These are phyloP conservation scores for Acanthamoeba lenticulata DNA, from an alignment of 208 protist species.

Conservation along the genomic window DNA sequence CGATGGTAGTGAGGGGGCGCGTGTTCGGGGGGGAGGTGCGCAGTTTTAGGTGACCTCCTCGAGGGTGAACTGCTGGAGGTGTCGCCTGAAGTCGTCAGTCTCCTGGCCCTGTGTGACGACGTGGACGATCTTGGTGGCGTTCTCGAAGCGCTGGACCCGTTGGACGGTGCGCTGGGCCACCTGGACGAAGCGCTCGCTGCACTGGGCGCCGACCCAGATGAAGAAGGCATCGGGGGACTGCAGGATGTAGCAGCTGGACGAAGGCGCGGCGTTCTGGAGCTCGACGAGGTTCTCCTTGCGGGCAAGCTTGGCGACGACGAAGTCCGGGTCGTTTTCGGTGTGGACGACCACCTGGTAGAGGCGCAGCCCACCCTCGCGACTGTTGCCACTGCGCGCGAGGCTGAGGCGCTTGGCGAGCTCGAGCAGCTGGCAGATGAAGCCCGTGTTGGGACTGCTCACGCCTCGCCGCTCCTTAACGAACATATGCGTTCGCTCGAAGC, in stretches of 20 bases:
- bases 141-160: constrained; percentile 47
- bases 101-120: neutral
- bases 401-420: constrained; percentile 74
- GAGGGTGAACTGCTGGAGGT: neutral
- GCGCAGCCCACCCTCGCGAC: neutral
- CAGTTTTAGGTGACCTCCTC: neutral
- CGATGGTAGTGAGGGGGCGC: neutral
- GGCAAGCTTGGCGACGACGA: constrained; percentile 24
- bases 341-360: constrained; percentile 36
- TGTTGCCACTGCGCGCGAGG: neutral
- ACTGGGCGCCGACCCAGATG: constrained; percentile 33
- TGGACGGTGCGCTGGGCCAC: neutral
- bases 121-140: neutral
- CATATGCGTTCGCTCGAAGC: constrained; percentile 90
- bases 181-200: neutral
- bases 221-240: constrained; percentile 16
- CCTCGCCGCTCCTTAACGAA: constrained; percentile 86
- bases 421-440: constrained; percentile 91
- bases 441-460: constrained; percentile 92
- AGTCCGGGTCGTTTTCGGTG: constrained; percentile 9
- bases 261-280: neutral
- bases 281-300: neutral
- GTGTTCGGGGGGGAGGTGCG: neutral
- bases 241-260: constrained; percentile 44
- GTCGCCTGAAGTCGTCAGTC: constrained; percentile 19